Evolutionary conservation across 768 basidiomycete genomes (phyloP).

Genomic region (Phaffia tasmanica): DNA sequence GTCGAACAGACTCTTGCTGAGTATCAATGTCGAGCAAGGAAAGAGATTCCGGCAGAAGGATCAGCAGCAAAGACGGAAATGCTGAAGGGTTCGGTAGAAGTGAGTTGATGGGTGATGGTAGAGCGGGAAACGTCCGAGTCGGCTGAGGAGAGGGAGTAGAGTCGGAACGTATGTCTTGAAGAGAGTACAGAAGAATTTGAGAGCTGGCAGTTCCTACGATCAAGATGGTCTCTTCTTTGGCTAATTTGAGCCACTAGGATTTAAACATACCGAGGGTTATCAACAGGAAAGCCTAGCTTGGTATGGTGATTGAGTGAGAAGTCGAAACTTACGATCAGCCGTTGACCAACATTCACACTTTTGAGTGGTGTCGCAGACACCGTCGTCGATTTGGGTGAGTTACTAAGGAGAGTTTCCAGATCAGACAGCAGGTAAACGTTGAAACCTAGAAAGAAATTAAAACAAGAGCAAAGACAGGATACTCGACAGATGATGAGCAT

Average conservation of each 20-base stretch:
- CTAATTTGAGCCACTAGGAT: conserved; percentile 29
- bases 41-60: conserved; percentile 15
- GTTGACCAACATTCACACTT: conserved; percentile 10
- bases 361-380: conserved; percentile 2
- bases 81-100: conserved; percentile 21
- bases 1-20: conserved; percentile 20
- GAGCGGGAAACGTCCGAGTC: conserved; percentile 22
- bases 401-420: conserved; percentile 16
- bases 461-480: background rate
- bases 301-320: background rate
- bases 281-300: background rate
- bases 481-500: background rate
- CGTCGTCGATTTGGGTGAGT: conserved; percentile 2
- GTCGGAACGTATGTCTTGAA: background rate
- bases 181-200: conserved; percentile 13
- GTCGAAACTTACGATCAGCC: conserved; percentile 13
- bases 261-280: background rate
- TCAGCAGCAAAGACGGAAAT: conserved; percentile 12
- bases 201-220: conserved; percentile 14
- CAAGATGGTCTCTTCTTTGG: conserved; percentile 27
- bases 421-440: conserved; percentile 27
- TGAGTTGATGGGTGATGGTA: conserved; percentile 17
- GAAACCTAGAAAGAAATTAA: conserved; percentile 27
- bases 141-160: background rate
- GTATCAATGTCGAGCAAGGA: conserved; percentile 28